phyloP scores from a whole-genome alignment of 2,329 filamentous ascomycete species.

The Stachybotrys elegans region DNA sequence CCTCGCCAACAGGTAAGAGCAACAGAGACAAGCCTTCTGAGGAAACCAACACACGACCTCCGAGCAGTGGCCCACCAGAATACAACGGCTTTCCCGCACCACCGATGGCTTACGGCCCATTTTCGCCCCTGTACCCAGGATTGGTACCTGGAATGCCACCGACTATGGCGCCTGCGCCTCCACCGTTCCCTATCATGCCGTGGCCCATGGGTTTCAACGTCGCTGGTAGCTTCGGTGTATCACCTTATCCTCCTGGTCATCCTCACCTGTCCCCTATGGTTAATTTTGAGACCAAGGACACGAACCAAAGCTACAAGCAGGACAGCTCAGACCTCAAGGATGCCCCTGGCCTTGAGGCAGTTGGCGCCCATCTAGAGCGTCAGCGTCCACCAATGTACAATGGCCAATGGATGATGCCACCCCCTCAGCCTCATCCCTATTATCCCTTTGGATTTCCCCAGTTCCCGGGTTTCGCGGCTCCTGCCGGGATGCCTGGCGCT shows the following conservation, averaged over 20 bases:
- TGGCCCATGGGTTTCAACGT: conserved; percentile 35
- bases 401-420: conserved; percentile 37
- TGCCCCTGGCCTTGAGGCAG: too few species aligned
- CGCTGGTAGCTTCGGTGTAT: conserved; percentile 19
- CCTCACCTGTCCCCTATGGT: too few species aligned
- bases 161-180: conserved; percentile 23
- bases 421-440: conserved; percentile 13
- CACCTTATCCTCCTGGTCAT: conserved; percentile 7
- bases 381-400: conserved; percentile 39
- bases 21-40: conserved; percentile 32
- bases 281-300: too few species aligned
- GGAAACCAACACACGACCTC: conserved; percentile 15
- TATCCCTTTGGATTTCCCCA: conserved; percentile 23
- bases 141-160: conserved; percentile 22
- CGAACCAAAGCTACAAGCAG: too few species aligned
- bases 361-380: conserved; percentile 43
- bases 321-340: too few species aligned
- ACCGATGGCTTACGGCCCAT: conserved; percentile 21
- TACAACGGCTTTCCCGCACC: conserved; percentile 17
- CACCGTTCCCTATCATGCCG: conserved; percentile 32
- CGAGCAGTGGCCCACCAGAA: conserved; percentile 16
- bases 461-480: conserved; percentile 19
- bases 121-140: conserved; percentile 25
- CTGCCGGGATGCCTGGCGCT: conserved; percentile 17
- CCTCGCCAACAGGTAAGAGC: conserved; percentile 49